These are phyloP conservation scores for Raphanus raphanistrum DNA, from an alignment of 345 rosid genomes.

Conservation along the genomic window DNA sequence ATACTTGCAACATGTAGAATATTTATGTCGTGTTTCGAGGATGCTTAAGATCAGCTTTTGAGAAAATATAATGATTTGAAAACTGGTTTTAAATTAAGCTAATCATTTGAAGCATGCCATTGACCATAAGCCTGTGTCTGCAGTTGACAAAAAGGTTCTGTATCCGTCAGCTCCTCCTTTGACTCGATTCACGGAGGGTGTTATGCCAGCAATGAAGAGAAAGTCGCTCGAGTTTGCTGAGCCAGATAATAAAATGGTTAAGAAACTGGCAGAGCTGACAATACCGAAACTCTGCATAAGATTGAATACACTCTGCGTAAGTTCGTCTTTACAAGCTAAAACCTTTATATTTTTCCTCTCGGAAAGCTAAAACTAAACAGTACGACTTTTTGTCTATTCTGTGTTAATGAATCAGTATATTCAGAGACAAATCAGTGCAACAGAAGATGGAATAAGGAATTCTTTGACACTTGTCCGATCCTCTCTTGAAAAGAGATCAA, in stretches of 20 bases:
- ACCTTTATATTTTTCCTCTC: conserved; percentile 4
- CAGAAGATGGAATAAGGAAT: conserved; percentile 78
- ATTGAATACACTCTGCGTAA: conserved; percentile 88
- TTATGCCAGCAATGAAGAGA: conserved; percentile 61
- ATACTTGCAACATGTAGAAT: background rate
- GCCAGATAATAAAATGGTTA: conserved; percentile 51
- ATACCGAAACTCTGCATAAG: conserved; percentile 80
- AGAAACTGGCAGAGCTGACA: conserved; percentile 62
- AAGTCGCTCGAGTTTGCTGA: conserved; percentile 54
- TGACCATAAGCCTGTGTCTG: conserved; percentile 19
- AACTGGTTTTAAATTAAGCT: too few species aligned
- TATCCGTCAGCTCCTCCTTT: conserved; percentile 87
- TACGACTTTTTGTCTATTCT: background rate
- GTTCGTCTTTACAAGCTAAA: conserved; percentile 26
- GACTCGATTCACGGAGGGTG: conserved; percentile 76
- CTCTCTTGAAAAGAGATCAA: conserved; percentile 38
- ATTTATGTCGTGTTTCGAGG: background rate
- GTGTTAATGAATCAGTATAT: conserved; percentile 60
- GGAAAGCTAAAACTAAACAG: background rate
- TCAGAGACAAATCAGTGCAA: conserved; percentile 64
- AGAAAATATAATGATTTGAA: too few species aligned
- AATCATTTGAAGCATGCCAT: too few species aligned
- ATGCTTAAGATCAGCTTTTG: too few species aligned
- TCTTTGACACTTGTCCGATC: conserved; percentile 62
- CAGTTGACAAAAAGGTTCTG: conserved; percentile 80